Conservation (phyloP, 2,329 filamentous ascomycete genomes). For the Dryadomyces quercivorus region DNA sequence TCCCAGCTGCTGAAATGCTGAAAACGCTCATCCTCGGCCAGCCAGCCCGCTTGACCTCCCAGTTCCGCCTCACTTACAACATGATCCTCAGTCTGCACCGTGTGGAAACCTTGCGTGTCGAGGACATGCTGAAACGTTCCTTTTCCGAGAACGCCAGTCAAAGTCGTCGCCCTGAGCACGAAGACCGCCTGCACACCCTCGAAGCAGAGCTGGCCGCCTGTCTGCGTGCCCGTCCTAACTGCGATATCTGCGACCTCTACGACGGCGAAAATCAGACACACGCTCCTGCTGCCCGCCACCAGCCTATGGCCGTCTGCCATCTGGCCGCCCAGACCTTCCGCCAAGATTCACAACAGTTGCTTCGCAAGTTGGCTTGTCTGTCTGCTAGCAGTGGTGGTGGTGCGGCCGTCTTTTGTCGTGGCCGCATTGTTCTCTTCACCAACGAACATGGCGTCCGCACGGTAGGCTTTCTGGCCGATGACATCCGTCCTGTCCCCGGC, state of each 20-base stretch:
- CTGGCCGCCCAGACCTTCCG: slow-evolving; percentile 70
- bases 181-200: slow-evolving; percentile 84
- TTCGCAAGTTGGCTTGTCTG: slow-evolving; percentile 65
- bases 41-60: slow-evolving; percentile 86
- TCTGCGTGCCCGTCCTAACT: slow-evolving; percentile 67
- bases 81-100: slow-evolving; percentile 96
- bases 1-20: slow-evolving; percentile 70
- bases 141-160: slow-evolving; percentile 98
- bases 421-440: slow-evolving; percentile 65
- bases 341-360: slow-evolving; percentile 67
- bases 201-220: slow-evolving; percentile 77
- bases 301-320: slow-evolving; percentile 69
- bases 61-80: slow-evolving; percentile 96
- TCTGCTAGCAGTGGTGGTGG: slow-evolving; percentile 58
- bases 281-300: not conserved
- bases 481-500: slow-evolving; percentile 28
- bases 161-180: slow-evolving; percentile 83
- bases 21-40: slow-evolving; percentile 93
- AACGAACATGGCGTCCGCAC: slow-evolving; percentile 74
- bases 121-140: slow-evolving; percentile 99
- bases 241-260: slow-evolving; percentile 51
- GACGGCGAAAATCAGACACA: slow-evolving; percentile 31
- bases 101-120: slow-evolving; percentile 93
- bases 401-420: slow-evolving; percentile 64
- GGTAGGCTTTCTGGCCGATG: slow-evolving; percentile 55